Evolutionary conservation across 1,284 basidiomycete species (phyloP).

Genomic region (Naganishia sp.): DNA sequence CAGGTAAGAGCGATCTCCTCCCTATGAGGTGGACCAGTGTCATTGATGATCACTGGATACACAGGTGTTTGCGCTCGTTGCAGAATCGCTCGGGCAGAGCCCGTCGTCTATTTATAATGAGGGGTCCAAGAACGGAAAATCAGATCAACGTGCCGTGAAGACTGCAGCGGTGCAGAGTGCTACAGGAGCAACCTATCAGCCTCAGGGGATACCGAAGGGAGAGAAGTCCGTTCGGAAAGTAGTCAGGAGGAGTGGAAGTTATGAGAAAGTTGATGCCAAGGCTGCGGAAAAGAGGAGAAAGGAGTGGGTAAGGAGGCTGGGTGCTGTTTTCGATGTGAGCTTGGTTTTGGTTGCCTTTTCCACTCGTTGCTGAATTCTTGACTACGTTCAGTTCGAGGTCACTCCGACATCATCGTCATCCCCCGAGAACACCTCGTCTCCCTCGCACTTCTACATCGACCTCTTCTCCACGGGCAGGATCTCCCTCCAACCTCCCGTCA

Average conservation of each 20-base stretch:
- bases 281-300: slow-evolving; percentile 10
- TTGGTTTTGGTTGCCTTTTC: neutral
- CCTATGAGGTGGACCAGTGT: no score
- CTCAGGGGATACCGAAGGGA: neutral
- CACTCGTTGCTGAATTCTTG: neutral
- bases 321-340: slow-evolving; percentile 18
- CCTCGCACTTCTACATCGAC: slow-evolving; percentile 19
- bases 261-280: neutral
- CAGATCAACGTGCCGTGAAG: neutral
- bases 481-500: slow-evolving; percentile 7
- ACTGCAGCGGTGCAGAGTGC: neutral
- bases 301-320: slow-evolving; percentile 16
- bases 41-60: neutral
- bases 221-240: slow-evolving; percentile 5
- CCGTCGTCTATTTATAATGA: neutral
- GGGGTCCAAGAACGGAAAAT: neutral
- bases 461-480: slow-evolving; percentile 12
- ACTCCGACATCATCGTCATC: neutral
- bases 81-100: slow-evolving; percentile 15
- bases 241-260: neutral
- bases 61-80: slow-evolving; percentile 24
- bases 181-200: slow-evolving; percentile 8
- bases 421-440: neutral
- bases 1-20: slow-evolving; percentile 4
- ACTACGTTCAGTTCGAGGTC: slow-evolving; percentile 14